A percentile compares a stretch with the other conserved stretches of the same genome.
These are phyloP conservation scores for Leonotis leonurus DNA, from an alignment of 257 asterid genomes.

Conservation along the genomic window DNA sequence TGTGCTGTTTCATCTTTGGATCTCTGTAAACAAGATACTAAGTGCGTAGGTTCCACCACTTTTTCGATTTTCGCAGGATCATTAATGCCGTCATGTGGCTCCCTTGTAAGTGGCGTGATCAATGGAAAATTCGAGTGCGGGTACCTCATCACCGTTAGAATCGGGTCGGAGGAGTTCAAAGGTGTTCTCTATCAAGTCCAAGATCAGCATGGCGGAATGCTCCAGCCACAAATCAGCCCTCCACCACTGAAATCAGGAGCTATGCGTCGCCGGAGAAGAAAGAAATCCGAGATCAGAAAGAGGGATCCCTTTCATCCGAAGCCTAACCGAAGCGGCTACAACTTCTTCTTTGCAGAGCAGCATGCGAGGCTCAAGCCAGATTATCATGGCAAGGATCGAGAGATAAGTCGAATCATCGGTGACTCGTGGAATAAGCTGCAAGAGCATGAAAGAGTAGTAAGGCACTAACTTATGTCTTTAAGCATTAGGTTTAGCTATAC, in stretches of 20 bases:
- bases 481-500: no score
- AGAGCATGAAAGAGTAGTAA: constrained; percentile 61
- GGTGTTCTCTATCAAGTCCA: constrained; percentile 73
- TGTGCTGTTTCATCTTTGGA: neutral
- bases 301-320: constrained; percentile 87
- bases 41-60: no score
- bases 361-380: constrained; percentile 67
- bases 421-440: constrained; percentile 74
- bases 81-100: constrained; percentile 23
- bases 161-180: constrained; percentile 62
- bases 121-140: constrained; percentile 91
- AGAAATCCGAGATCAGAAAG: constrained; percentile 60
- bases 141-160: constrained; percentile 64
- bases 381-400: constrained; percentile 62
- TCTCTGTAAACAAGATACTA: neutral
- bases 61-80: constrained; percentile 18
- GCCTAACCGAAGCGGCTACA: constrained; percentile 88
- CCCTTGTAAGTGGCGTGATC: constrained; percentile 57
- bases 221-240: constrained; percentile 20
- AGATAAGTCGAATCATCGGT: constrained; percentile 81
- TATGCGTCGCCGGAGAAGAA: constrained; percentile 59
- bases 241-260: constrained; percentile 24
- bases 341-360: constrained; percentile 86
- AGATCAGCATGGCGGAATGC: constrained; percentile 13
- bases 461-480: constrained; percentile 9